Base-by-base conservation (phyloP, 257 asterid species). In the Solanum dulcamara region DNA sequence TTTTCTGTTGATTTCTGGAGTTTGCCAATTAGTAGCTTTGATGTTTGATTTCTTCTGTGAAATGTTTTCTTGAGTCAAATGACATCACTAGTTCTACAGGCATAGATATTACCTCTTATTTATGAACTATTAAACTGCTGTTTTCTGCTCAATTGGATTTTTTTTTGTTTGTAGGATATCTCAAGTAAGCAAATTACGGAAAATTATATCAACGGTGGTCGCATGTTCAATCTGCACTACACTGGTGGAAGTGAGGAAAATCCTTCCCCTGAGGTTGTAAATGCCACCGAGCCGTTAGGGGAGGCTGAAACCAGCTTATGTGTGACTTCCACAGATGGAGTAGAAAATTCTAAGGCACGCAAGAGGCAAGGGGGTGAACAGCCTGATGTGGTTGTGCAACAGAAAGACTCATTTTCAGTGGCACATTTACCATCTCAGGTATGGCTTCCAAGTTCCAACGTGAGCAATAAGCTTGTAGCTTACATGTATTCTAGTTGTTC, bases 351-450 rank as follows among this genome's bases (percentile, higher is more conserved):
- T 38, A 81, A 71, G 83, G 72, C 72, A 83, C 85, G 66, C 30
- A 48, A 50, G 70, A 85, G 48, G 67, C 88, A 59, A 85, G 70
- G 22, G 66, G 91, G 48, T 55, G 86, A 83, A 0, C 80, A 71
- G 72, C 83, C 75, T 85, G 88, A 50, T 84, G 93, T 85, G 66
- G 86, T 88, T 67, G 88, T 66, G 86, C 89, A 87, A 80, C 90
- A 81, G 66, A 88, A 70, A 71, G 85, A 26, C 40, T 37, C 50
- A 17, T 89, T 89, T 84, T 81, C 93, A 37, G 97, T 96, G 60
- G 93, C 91, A 87, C 92, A 95, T 55, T 89, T 95, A 84, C 98
- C 99, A 13, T 91, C 96, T 87, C 93, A 95, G 97, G 99, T 96
- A 88, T 85, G 86, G 80, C 81, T 75, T 75, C 24, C 38, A 62